These are phyloP conservation scores for Verticillium isaacii DNA, from an alignment of 2,329 filamentous ascomycete genomes.

Conservation along the genomic window DNA sequence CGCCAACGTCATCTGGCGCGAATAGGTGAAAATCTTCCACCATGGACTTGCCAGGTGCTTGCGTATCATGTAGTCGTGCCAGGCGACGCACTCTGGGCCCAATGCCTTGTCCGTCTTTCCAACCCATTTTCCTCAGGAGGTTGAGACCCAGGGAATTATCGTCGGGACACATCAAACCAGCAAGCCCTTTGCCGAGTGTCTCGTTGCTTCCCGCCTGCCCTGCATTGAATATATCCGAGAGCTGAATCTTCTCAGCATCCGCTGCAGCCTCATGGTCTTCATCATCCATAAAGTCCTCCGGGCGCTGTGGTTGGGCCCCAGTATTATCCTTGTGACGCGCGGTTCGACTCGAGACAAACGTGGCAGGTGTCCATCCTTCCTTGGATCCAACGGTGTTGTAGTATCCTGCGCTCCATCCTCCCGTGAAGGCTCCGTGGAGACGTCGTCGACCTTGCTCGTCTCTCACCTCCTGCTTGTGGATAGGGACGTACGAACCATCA, in stretches of 20 bases:
- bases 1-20: constrained; percentile 72
- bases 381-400: constrained; percentile 98
- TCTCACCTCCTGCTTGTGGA: constrained; percentile 98
- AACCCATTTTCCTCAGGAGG: constrained; percentile 87
- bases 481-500: constrained; percentile 84
- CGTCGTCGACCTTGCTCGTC: constrained; percentile 89
- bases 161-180: constrained; percentile 65
- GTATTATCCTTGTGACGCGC: constrained; percentile 66
- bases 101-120: constrained; percentile 89
- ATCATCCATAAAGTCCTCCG: constrained; percentile 97
- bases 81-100: constrained; percentile 77
- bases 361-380: constrained; percentile 91
- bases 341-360: constrained; percentile 84
- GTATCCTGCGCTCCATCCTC: constrained; percentile 95
- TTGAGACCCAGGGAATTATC: constrained; percentile 86
- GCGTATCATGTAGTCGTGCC: constrained; percentile 57
- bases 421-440: constrained; percentile 93
- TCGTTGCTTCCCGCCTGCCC: constrained; percentile 49
- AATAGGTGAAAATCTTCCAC: constrained; percentile 63
- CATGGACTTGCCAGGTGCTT: constrained; percentile 24
- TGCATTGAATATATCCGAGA: constrained; percentile 58
- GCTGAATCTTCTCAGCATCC: constrained; percentile 71
- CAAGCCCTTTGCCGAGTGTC: constrained; percentile 46
- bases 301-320: constrained; percentile 52
- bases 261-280: constrained; percentile 87